These are phyloP conservation scores for Neurospora sublineolata DNA, from an alignment of 495 filamentous ascomycete genomes.

Conservation along the genomic window DNA sequence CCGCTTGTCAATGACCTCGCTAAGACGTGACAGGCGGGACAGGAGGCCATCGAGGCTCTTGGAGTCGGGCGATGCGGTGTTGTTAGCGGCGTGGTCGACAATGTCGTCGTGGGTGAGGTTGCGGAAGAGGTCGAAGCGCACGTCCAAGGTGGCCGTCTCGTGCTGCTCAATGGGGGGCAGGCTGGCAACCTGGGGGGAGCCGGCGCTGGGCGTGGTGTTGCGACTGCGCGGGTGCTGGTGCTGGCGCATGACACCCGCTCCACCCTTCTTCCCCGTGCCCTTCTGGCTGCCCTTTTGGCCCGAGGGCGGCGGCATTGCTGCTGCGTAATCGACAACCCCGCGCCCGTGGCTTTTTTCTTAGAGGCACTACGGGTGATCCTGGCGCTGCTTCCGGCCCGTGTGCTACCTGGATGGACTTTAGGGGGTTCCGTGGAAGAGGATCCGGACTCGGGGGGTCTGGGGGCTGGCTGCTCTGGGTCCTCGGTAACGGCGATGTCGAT, in stretches of 20 bases:
- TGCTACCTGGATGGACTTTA: not conserved
- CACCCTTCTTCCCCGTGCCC: slow-evolving; percentile 63
- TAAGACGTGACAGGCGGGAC: slow-evolving; percentile 53
- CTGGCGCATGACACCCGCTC: slow-evolving; percentile 49
- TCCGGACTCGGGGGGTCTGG: not conserved
- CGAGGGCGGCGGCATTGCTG: slow-evolving; percentile 38
- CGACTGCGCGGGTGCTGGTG: slow-evolving; percentile 53
- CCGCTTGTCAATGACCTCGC: slow-evolving; percentile 52
- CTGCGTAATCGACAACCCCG: not conserved
- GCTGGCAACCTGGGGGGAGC: slow-evolving; percentile 31
- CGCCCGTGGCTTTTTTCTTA: not conserved
- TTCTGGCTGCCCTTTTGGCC: slow-evolving; percentile 62
- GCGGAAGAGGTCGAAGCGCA: slow-evolving; percentile 38
- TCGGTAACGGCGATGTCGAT: not conserved
- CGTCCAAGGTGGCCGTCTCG: slow-evolving; percentile 54
- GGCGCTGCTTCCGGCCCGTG: not conserved
- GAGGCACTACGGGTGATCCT: not conserved
- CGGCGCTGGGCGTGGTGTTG: slow-evolving; percentile 70
- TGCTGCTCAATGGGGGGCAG: slow-evolving; percentile 44
- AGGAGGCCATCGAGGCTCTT: slow-evolving; percentile 58
- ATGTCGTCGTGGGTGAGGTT: slow-evolving; percentile 60
- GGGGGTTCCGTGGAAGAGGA: not conserved
- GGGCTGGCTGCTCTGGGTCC: not conserved
- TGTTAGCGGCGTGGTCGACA: slow-evolving; percentile 50
- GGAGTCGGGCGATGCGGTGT: slow-evolving; percentile 59